Evolutionary conservation across 371 early-diverging fungal genomes (phyloP).

Genomic region (Parasitella parasitica): DNA sequence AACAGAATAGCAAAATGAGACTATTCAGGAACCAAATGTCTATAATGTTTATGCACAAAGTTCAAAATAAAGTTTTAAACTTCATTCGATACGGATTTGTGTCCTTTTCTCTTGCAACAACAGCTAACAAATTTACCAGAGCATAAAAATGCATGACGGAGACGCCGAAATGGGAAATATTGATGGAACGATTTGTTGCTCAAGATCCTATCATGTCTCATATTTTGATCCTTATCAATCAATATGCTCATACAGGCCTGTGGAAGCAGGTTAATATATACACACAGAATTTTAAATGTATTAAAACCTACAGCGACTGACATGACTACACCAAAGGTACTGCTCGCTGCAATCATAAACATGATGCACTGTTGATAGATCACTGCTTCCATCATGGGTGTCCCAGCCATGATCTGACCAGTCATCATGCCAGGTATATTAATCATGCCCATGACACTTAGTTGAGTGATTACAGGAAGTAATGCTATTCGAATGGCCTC

Average conservation of each 20-base stretch:
- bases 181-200: constrained; percentile 17
- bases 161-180: not conserved
- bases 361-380: constrained; percentile 83
- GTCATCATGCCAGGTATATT: constrained; percentile 93
- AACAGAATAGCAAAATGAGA: too few species aligned
- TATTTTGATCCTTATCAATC: constrained; percentile 57
- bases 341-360: constrained; percentile 79
- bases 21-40: not conserved
- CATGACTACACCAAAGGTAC: constrained; percentile 64
- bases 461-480: constrained; percentile 78
- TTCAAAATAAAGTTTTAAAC: not conserved
- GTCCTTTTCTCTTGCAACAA: not conserved
- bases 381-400: constrained; percentile 75
- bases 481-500: constrained; percentile 76
- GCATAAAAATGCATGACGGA: not conserved
- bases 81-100: constrained; percentile 1
- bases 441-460: constrained; percentile 85
- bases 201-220: constrained; percentile 57
- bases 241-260: constrained; percentile 59
- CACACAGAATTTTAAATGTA: not conserved
- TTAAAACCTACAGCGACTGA: constrained; percentile 55
- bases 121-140: not conserved
- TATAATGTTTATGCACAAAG: not conserved
- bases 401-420: constrained; percentile 86
- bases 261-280: not conserved